phyloP scores from a whole-genome alignment of 2,329 filamentous ascomycete species.

The Neocucurbitaria cava region DNA sequence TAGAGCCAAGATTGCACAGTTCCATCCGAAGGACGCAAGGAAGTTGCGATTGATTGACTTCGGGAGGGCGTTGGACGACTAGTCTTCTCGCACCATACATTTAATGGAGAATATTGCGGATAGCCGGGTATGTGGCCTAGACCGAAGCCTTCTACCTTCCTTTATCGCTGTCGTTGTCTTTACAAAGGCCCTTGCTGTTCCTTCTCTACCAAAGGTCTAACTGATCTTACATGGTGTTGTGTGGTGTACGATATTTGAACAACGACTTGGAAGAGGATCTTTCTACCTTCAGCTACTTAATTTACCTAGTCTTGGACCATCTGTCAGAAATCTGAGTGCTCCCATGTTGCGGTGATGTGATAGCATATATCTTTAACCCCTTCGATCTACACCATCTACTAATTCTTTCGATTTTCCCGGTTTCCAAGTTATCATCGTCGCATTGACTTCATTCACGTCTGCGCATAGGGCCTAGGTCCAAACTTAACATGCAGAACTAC shows the following conservation, averaged over 20 bases:
- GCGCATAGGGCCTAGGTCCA: too few relatives aligned
- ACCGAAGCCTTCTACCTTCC: background rate
- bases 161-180: background rate
- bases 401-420: too few relatives aligned
- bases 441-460: too few relatives aligned
- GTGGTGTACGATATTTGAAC: background rate
- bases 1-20: constrained; percentile 62
- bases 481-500: too few relatives aligned
- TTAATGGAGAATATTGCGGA: background rate
- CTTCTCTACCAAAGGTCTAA: background rate
- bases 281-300: background rate
- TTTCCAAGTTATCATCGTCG: too few relatives aligned
- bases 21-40: constrained; percentile 61
- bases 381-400: too few relatives aligned
- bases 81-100: constrained; percentile 2
- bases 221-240: background rate
- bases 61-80: constrained; percentile 51
- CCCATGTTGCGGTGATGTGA: too few relatives aligned
- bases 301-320: too few relatives aligned
- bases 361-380: too few relatives aligned
- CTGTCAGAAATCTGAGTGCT: too few relatives aligned
- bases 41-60: constrained; percentile 62
- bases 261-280: background rate
- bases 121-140: background rate
- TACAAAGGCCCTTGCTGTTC: background rate